Conservation (phyloP, 352 stramenopile genomes). For the Pythium myriotylum region DNA sequence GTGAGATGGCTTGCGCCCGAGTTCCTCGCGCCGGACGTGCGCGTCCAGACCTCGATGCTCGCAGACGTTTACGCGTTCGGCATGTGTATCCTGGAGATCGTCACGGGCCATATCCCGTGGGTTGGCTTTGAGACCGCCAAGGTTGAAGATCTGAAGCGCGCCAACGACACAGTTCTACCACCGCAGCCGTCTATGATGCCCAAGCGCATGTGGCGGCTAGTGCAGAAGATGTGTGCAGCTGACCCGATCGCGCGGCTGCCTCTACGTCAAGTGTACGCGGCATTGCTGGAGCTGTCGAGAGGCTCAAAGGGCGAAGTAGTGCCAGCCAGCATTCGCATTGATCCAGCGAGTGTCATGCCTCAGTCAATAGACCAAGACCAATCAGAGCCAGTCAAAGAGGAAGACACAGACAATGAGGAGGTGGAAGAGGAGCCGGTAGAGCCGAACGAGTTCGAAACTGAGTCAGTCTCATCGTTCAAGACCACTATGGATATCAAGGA, state of each 20-base stretch:
- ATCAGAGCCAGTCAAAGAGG: background rate
- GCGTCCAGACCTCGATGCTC: conserved; percentile 33
- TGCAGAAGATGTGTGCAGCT: conserved; percentile 65
- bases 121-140: conserved; percentile 40
- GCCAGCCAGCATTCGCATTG: conserved; percentile 9
- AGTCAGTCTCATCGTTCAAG: conserved; percentile 30
- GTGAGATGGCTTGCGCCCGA: conserved; percentile 74
- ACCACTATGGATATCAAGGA: conserved; percentile 19
- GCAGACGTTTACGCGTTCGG: conserved; percentile 75
- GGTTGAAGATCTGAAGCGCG: conserved; percentile 55
- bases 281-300: conserved; percentile 43
- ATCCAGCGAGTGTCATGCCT: background rate
- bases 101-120: conserved; percentile 60
- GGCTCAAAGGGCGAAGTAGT: conserved; percentile 7
- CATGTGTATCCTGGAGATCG: conserved; percentile 78
- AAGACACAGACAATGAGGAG: conserved; percentile 1
- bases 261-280: conserved; percentile 46
- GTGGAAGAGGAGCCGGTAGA: conserved; percentile 22
- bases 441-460: conserved; percentile 17
- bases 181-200: conserved; percentile 49
- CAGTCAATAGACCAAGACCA: background rate
- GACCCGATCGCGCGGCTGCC: conserved; percentile 51
- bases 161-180: conserved; percentile 35
- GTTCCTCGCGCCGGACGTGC: conserved; percentile 27
- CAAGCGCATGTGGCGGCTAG: conserved; percentile 48